phyloP scores from a whole-genome alignment of 164 flowering plant genomes.

The Vitis riparia region DNA sequence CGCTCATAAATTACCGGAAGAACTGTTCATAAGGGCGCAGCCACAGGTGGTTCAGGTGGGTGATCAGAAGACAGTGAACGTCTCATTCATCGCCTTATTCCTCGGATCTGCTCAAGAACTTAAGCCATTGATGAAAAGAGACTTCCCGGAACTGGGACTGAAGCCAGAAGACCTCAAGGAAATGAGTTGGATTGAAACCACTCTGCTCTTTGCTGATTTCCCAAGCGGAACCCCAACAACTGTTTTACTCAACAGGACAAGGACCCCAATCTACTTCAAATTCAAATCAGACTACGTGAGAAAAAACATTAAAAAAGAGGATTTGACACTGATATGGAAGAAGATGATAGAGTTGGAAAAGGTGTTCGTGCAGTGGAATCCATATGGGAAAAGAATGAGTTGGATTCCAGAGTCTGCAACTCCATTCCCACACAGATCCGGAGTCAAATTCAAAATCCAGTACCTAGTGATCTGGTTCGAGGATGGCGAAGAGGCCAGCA shows the following conservation, averaged over 20 bases:
- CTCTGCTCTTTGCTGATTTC: slow-evolving; percentile 18
- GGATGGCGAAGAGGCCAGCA: background rate
- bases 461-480: slow-evolving; percentile 29
- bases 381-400: slow-evolving; percentile 35
- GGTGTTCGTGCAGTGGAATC: slow-evolving; percentile 24
- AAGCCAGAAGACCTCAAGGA: slow-evolving; percentile 21
- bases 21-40: slow-evolving; percentile 23
- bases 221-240: slow-evolving; percentile 7
- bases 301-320: slow-evolving; percentile 19
- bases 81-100: slow-evolving; percentile 21
- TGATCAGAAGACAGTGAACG: slow-evolving; percentile 13
- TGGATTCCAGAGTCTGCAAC: slow-evolving; percentile 23
- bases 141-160: slow-evolving; percentile 34
- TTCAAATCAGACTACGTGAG: slow-evolving; percentile 33
- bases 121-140: slow-evolving; percentile 17
- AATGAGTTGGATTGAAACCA: slow-evolving; percentile 37
- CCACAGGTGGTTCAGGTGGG: background rate
- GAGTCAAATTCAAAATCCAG: slow-evolving; percentile 29
- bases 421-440: slow-evolving; percentile 39
- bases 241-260: slow-evolving; percentile 18
- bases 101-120: slow-evolving; percentile 26
- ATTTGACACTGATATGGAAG: slow-evolving; percentile 24
- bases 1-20: slow-evolving; percentile 20
- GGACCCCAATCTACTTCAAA: slow-evolving; percentile 18
- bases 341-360: slow-evolving; percentile 17